Conservation (phyloP, 352 stramenopile species). For the Phytophthora citricola region DNA sequence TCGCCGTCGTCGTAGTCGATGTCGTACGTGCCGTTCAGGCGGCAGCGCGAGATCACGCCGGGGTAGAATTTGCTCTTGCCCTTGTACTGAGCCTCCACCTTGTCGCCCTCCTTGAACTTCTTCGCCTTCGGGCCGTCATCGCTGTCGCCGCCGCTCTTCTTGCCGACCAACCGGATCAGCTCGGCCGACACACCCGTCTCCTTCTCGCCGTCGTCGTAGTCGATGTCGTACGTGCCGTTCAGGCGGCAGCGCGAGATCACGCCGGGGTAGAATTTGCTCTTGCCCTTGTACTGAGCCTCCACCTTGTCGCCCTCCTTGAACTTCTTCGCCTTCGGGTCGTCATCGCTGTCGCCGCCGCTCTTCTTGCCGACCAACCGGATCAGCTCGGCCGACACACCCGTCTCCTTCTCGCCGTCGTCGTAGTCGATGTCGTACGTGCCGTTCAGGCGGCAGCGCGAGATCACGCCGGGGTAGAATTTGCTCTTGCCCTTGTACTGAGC, state of each 20-base stretch:
- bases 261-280: conserved; percentile 72
- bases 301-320: no score
- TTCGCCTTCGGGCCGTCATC: conserved; percentile 27
- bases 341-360: conserved; percentile 24
- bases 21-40: conserved; percentile 76
- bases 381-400: conserved; percentile 48
- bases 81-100: conserved; percentile 71
- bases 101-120: no score
- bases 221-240: conserved; percentile 81
- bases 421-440: conserved; percentile 85
- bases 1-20: conserved; percentile 87
- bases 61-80: conserved; percentile 72
- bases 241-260: conserved; percentile 61
- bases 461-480: conserved; percentile 76
- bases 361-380: conserved; percentile 39
- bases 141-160: conserved; percentile 27
- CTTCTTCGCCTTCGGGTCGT: conserved; percentile 27
- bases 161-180: conserved; percentile 40
- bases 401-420: conserved; percentile 81
- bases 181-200: conserved; percentile 59
- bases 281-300: conserved; percentile 71
- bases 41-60: conserved; percentile 64
- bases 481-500: conserved; percentile 67
- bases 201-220: conserved; percentile 83
- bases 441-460: conserved; percentile 60